Evolutionary conservation across 2,329 filamentous ascomycete genomes (phyloP), one percentile per base, ranked within the genome.

Genomic region (Furcasterigmium furcatum): DNA sequence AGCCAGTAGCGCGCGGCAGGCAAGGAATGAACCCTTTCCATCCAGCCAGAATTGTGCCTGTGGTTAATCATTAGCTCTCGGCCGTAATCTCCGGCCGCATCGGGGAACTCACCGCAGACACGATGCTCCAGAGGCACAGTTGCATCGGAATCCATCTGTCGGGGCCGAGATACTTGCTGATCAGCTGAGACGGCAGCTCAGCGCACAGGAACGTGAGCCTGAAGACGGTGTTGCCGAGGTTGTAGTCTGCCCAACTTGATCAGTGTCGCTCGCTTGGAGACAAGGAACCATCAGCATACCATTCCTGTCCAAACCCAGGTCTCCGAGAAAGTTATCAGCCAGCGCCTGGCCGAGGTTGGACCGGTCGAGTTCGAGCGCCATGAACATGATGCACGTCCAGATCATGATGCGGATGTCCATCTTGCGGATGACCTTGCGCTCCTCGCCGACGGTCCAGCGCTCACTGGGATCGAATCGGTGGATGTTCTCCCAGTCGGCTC

Each of bases 121-220:
- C 69, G 8, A 77, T 53, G 53, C 71, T 76, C 76, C 74, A 79
- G 4, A 69, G 63, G 2, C 74, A 58, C 71, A 82, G 79, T 49
- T 79, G 76, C 29, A 73, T 60, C 0, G 79, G 79, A 36, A 81
- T 80, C 76, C 76, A 80, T 13, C 74, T 68, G 42, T 55, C 53
- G 4, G 56, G 55, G 1, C 56, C 56, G 13, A 77, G 59, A 67
- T 68, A 79, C 58, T 82, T 77, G 47, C 65, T 68, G 29, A 82
- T 64, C 19, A 84, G 64, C 52, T 83, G 79, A 0, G 77, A 80
- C 0, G 79, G 80, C 2, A 84, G 63, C 55, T 84, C 79, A 0
- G 79, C 72, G 14, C 66, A 69, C n/a, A 79, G 62, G 48, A 79
- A 80, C 1, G 64, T 65, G 5, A 74, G 59, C 38, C 68, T 66